Conservation (phyloP, 805 yeast genomes). For the Barnettozyma siamensis region DNA sequence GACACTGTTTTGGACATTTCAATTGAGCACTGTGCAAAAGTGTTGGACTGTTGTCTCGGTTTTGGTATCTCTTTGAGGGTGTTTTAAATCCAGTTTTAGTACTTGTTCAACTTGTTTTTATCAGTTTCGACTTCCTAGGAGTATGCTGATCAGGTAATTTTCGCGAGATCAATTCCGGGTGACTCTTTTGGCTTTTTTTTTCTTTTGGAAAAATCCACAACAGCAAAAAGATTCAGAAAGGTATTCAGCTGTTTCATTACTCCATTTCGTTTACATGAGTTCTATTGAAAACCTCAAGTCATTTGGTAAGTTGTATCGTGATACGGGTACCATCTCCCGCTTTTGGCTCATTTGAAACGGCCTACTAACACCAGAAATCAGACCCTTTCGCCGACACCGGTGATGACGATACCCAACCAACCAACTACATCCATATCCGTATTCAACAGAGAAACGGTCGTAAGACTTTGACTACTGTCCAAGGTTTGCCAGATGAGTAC, state of each 20-base stretch:
- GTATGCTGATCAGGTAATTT: no score
- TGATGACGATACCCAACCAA: constrained; percentile 95
- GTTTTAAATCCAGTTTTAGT: no score
- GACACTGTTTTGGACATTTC: constrained; percentile 23
- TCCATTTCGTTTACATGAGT: constrained; percentile 68
- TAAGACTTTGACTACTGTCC: constrained; percentile 96
- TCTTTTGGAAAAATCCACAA: not conserved
- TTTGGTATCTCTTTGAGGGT: no score
- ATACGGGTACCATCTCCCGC: no score
- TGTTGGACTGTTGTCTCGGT: not conserved
- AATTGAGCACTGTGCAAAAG: not conserved
- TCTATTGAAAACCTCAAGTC: constrained; percentile 89
- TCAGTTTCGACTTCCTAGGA: not conserved
- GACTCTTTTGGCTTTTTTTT: no score
- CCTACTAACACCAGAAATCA: no score
- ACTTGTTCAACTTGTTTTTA: no score
- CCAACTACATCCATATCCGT: constrained; percentile 95
- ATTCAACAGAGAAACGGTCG: constrained; percentile 99
- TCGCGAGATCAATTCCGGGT: no score
- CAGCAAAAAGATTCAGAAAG: no score
- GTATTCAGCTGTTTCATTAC: no score
- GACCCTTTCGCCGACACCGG: constrained; percentile 99
- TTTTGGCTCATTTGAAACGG: no score
- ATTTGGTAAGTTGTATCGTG: constrained; percentile 53
- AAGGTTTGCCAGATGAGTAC: constrained; percentile 93